Evolutionary conservation across 495 filamentous ascomycete species (phyloP).

Genomic region (Penicillium cosmopolitanum): DNA sequence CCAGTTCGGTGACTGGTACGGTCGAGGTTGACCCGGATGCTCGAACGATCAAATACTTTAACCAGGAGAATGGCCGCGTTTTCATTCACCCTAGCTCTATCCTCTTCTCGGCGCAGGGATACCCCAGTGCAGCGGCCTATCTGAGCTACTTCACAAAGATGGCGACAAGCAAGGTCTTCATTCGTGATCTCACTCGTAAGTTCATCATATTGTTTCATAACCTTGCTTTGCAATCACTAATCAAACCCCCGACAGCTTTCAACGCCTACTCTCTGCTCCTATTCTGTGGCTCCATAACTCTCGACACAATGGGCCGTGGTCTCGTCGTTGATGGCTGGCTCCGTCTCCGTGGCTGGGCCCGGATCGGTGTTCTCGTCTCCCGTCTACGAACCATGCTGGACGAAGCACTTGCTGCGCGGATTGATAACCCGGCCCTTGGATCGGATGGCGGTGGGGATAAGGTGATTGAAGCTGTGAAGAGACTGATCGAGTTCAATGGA

Average conservation of each 20-base stretch:
- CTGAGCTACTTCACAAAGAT: slow-evolving; percentile 90
- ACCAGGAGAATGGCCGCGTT: slow-evolving; percentile 81
- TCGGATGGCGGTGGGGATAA: slow-evolving; percentile 49
- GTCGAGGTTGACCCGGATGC: slow-evolving; percentile 94
- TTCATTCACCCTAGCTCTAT: slow-evolving; percentile 91
- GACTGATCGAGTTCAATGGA: slow-evolving; percentile 85
- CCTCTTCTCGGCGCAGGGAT: slow-evolving; percentile 78
- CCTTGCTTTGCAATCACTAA: slow-evolving; percentile 13
- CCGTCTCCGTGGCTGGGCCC: slow-evolving; percentile 86
- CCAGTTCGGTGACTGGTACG: slow-evolving; percentile 78
- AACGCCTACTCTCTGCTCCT: slow-evolving; percentile 88
- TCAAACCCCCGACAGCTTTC: slow-evolving; percentile 61
- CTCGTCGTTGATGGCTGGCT: slow-evolving; percentile 94
- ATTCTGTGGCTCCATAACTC: slow-evolving; percentile 81
- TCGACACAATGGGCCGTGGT: slow-evolving; percentile 88
- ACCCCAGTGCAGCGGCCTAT: slow-evolving; percentile 68
- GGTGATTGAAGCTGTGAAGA: slow-evolving; percentile 75
- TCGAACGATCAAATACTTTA: slow-evolving; percentile 87
- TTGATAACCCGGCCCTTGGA: slow-evolving; percentile 69
- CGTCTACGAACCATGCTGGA: slow-evolving; percentile 86
- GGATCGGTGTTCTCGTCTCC: slow-evolving; percentile 88
- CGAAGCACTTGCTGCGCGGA: slow-evolving; percentile 71
- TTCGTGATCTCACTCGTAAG: slow-evolving; percentile 86
- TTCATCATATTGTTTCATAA: slow-evolving; percentile 19
- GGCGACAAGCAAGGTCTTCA: slow-evolving; percentile 85